phyloP scores from a whole-genome alignment of 169 alveolate genomes.

The Eimeria nieschulzi region DNA sequence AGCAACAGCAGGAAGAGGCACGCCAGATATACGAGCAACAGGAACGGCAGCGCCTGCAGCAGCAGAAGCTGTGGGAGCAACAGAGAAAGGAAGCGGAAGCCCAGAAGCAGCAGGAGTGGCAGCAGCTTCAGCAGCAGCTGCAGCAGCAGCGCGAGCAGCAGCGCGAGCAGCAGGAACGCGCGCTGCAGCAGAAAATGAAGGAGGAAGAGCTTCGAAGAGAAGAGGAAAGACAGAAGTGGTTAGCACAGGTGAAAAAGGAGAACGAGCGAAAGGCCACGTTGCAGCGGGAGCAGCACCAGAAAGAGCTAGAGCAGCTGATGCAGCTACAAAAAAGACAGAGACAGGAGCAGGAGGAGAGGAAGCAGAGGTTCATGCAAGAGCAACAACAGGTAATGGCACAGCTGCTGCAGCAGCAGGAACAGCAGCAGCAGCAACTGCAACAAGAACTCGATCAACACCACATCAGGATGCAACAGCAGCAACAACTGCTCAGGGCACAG shows the following conservation, averaged over 20 bases:
- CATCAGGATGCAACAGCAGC: background rate
- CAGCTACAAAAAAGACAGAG: constrained; percentile 33
- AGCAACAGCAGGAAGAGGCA: constrained; percentile 5
- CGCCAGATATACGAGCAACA: constrained; percentile 12
- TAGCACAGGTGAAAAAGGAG: background rate
- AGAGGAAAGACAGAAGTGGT: constrained; percentile 9
- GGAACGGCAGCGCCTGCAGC: constrained; percentile 15
- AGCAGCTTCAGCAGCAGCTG: constrained; percentile 51
- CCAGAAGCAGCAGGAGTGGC: background rate
- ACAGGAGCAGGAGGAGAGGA: constrained; percentile 18
- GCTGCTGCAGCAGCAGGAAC: constrained; percentile 41
- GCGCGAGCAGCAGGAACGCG: constrained; percentile 35
- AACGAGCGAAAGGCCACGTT: background rate
- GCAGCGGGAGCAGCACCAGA: constrained; percentile 45
- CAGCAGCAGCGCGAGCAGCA: constrained; percentile 4
- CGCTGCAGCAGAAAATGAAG: background rate
- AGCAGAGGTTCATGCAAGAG: constrained; percentile 1
- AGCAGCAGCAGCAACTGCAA: constrained; percentile 51
- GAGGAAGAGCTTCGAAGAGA: constrained; percentile 23
- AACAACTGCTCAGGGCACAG: constrained; percentile 17
- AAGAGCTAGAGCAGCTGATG: constrained; percentile 7
- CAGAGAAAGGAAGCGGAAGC: constrained; percentile 23
- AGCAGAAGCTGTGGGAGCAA: background rate
- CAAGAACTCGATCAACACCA: background rate
- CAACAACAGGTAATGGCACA: constrained; percentile 3